Evolutionary conservation across 2,329 filamentous ascomycete genomes (phyloP).

Genomic region (Cladophialophora immunda): DNA sequence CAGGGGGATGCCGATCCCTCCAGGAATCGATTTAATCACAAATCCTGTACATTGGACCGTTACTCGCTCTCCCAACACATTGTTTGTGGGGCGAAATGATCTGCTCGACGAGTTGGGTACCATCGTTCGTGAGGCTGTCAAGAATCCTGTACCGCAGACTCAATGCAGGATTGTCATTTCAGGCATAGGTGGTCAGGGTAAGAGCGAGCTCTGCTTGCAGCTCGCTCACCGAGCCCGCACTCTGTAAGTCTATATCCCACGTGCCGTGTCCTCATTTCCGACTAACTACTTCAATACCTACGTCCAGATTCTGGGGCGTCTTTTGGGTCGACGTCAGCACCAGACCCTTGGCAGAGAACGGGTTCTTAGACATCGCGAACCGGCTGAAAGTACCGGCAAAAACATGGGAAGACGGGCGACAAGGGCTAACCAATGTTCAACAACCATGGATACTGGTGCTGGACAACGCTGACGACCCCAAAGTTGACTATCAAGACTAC

Average conservation of each 20-base stretch:
- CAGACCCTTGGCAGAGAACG: conserved; percentile 36
- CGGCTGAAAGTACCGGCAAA: conserved; percentile 32
- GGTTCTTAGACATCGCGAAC: conserved; percentile 42
- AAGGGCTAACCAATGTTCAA: conserved; percentile 26
- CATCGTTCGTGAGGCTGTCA: conserved; percentile 27
- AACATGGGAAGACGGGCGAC: conserved; percentile 35
- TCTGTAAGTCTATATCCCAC: conserved; percentile 34
- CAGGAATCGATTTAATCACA: not conserved
- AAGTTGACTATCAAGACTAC: conserved; percentile 34
- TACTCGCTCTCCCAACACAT: conserved; percentile 36
- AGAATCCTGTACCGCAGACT: not conserved
- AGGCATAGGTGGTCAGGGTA: conserved; percentile 45
- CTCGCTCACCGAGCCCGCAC: conserved; percentile 40
- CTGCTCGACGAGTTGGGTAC: conserved; percentile 33
- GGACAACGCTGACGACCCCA: conserved; percentile 38
- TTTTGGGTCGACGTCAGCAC: conserved; percentile 32
- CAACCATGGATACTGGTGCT: conserved; percentile 36
- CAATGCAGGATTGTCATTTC: conserved; percentile 44
- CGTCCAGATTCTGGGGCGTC: conserved; percentile 45
- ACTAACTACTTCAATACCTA: conserved; percentile 24
- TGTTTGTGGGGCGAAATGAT: conserved; percentile 41
- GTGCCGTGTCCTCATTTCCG: not conserved
- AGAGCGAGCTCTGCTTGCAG: conserved; percentile 47
- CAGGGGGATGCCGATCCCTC: not conserved
- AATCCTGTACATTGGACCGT: conserved; percentile 38